Base-by-base conservation (phyloP, 179 eudicot genomes). In the Patellifolia procumbens region DNA sequence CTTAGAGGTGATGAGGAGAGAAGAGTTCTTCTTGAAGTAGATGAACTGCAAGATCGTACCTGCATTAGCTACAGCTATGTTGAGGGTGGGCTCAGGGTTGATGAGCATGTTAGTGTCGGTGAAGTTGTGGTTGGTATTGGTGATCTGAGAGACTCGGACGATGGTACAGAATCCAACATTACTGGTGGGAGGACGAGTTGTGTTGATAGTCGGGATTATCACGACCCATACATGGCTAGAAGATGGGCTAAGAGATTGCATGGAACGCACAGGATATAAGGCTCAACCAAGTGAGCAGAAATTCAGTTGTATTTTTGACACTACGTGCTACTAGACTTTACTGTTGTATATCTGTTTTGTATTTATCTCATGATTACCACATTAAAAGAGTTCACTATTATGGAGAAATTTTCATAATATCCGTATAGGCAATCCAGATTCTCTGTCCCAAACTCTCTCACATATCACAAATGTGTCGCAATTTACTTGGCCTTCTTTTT, bases 171-270 rank as follows among this genome's bases (percentile, higher is more conserved):
- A 67, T 85, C 74, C 19, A 78, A 39, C 20, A 70, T 51, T 8
- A 68, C n/a, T 20, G 90, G 81, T 55, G 93, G 90, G 34, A 88
- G 97, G 68, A 74, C 75, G 11, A 92, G 91, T 82, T 87, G 82
- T 82, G 89, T 81, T 7, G 93, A 86, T 52, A 87, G 83, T 59
- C 88, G 94, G 96, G 92, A 89, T 76, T 87, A 83, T 71, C 92
- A 88, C 84, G 97, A 92, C 48, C 90, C 96, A 31, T 91, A 85
- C 81, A 89, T 90, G 92, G 92, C 97, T 31, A 90, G 97, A 70
- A 87, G 97, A 84, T 92, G 96, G 97, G 96, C 97, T 24, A 92
- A 89, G 81, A 90, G 90, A 81, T 81, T 92, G 83, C 96, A 92
- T 79, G 97, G 88, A 76, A 83, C 79, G 42, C 84, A 70, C 26